These are phyloP conservation scores for Penicillium sp. DNA, from an alignment of 2,329 filamentous ascomycete species.

Conservation along the genomic window DNA sequence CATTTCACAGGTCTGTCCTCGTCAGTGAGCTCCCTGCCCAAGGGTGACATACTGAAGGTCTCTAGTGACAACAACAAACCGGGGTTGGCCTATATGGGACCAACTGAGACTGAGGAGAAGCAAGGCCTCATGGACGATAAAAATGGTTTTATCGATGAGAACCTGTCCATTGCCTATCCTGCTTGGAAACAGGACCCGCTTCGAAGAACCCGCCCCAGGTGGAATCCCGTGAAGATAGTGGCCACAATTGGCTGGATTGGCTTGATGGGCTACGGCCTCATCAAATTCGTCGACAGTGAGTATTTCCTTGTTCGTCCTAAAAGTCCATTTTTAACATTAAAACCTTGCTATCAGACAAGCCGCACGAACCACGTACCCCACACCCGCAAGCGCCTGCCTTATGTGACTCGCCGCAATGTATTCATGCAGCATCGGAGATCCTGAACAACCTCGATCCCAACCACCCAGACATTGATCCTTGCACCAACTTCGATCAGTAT, in stretches of 20 bases:
- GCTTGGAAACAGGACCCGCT: not conserved
- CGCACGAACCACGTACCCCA: conserved; percentile 12
- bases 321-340: not conserved
- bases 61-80: conserved; percentile 8
- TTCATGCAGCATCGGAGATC: conserved; percentile 62
- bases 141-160: not conserved
- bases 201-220: conserved; percentile 9
- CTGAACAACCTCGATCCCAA: conserved; percentile 62
- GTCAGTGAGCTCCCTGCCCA: not conserved
- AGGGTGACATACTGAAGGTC: conserved; percentile 6
- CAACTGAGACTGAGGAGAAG: conserved; percentile 8
- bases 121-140: conserved; percentile 2
- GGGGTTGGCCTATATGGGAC: conserved; percentile 2
- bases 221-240: conserved; percentile 6
- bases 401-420: conserved; percentile 60
- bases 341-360: not conserved
- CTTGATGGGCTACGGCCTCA: conserved; percentile 8
- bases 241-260: conserved; percentile 7
- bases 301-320: not conserved
- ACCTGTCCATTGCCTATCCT: conserved; percentile 5
- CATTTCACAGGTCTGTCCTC: conserved; percentile 3
- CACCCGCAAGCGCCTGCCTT: conserved; percentile 26
- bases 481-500: conserved; percentile 66
- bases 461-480: conserved; percentile 64
- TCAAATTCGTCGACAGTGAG: conserved; percentile 7